Percentiles rank a stretch among this genome's conserved stretches.
These are phyloP conservation scores for Persicaria maculosa DNA, from an alignment of 148 eudicot species.

Conservation along the genomic window DNA sequence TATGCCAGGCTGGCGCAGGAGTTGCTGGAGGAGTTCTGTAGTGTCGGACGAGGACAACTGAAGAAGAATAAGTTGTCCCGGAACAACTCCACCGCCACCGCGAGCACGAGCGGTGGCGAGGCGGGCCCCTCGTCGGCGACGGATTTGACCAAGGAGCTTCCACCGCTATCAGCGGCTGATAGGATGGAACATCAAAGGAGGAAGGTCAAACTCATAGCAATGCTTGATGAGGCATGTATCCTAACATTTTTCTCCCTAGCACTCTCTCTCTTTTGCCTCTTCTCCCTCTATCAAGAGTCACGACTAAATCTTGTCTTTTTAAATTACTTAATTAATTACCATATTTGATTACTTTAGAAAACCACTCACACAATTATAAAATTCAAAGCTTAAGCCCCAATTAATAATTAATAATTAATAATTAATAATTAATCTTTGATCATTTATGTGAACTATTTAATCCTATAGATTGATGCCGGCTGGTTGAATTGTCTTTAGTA, in stretches of 20 bases:
- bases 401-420: background rate
- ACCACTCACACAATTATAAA: background rate
- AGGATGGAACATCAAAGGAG: constrained; percentile 65
- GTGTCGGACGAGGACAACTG: constrained; percentile 10
- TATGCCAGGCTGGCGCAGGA: constrained; percentile 9
- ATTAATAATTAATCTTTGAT: background rate
- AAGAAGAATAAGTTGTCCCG: background rate
- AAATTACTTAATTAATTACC: constrained; percentile 7
- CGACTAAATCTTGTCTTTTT: constrained; percentile 20
- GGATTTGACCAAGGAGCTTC: background rate
- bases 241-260: background rate
- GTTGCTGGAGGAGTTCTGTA: constrained; percentile 15
- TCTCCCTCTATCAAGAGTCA: constrained; percentile 17
- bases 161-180: constrained; percentile 43
- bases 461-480: background rate
- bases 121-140: constrained; percentile 9
- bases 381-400: background rate
- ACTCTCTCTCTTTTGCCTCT: background rate
- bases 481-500: background rate
- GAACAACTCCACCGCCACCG: background rate
- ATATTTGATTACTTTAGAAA: background rate
- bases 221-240: constrained; percentile 66
- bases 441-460: background rate
- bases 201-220: constrained; percentile 59
- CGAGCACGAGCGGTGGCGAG: constrained; percentile 15